Base-by-base conservation (phyloP, 2,329 filamentous ascomycete genomes). In the Penicillium sp. region DNA sequence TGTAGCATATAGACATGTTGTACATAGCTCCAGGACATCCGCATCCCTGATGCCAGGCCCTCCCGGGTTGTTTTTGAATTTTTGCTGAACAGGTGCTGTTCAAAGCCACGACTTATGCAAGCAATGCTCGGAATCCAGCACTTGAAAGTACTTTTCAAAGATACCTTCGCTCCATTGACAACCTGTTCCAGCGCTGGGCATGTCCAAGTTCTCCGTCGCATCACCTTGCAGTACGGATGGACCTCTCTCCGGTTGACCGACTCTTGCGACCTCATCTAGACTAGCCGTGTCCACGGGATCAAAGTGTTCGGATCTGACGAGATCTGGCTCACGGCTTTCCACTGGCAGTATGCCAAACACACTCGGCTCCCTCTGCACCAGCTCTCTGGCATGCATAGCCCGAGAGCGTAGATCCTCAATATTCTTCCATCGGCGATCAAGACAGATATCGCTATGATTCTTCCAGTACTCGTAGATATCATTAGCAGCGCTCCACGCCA, bases 111-210 rank as follows among this genome's bases (percentile, higher is more conserved):
- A 35, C 4, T n/a, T 49, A 9, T 18, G 31, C 46, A 49, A 19
- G 10, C 19, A n/a, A 18, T 53, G n/a, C 33, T 61, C 60, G 6
- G 27, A 39, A 19, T 57, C 52, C 14, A 62, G 2, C 2, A 58
- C 49, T 35, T 61, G 19, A 50, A 65, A 65, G 43, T 62, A 66
- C 9, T 43, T 53, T 18, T 60, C 58, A 39, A 67, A 65, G 7
- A 64, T 50, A 4, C 18, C 47, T 24, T 55, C 51, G 52, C 60
- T 65, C 65, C 64, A 67, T 43, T 67, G 59, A 44, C 64, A 67
- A 2, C 33, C 52, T 18, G 64, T 67, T 7, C 60, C 65, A 6
- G 56, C 43, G 9, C 55, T 63, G 13, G 65, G 65, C 33, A 61
- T 46, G 6, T 62, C 59, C 3, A 39, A 47, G 18, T 13, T 24